These are phyloP conservation scores for Cyberlindnera americana DNA, from an alignment of 805 yeast species.

Conservation along the genomic window DNA sequence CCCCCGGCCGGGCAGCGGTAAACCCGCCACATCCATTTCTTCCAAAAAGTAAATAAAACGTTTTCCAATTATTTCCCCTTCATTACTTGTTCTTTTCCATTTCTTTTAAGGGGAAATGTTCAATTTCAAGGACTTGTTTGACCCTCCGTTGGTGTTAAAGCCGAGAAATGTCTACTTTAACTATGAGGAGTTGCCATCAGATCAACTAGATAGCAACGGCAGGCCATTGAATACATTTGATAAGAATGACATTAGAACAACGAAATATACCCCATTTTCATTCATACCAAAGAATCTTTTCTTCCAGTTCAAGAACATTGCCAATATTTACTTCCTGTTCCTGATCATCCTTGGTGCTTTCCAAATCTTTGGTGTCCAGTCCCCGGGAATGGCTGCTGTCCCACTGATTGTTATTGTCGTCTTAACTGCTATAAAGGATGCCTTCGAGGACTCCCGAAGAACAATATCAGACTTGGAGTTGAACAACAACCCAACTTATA, in stretches of 20 bases:
- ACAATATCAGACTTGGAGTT: conserved; percentile 69
- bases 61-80: too few species aligned
- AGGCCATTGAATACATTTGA: conserved; percentile 12
- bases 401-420: conserved; percentile 76
- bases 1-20: too few species aligned
- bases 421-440: conserved; percentile 76
- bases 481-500: conserved; percentile 70
- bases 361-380: conserved; percentile 75
- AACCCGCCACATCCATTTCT: too few species aligned
- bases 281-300: conserved; percentile 82
- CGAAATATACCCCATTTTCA: conserved; percentile 88
- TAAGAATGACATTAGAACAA: conserved; percentile 81
- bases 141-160: conserved; percentile 16
- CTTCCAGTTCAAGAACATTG: conserved; percentile 82
- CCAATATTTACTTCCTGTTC: conserved; percentile 81
- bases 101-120: too few species aligned
- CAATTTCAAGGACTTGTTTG: conserved; percentile 11
- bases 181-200: conserved; percentile 12
- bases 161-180: conserved; percentile 20
- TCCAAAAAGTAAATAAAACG: too few species aligned
- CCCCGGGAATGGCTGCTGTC: conserved; percentile 69
- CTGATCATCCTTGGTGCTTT: conserved; percentile 78
- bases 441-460: conserved; percentile 76
- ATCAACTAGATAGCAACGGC: conserved; percentile 13
- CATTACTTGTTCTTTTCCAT: too few species aligned